These are phyloP conservation scores for Aspergillus heteromorphus DNA, from an alignment of 495 filamentous ascomycete genomes.

Conservation along the genomic window DNA sequence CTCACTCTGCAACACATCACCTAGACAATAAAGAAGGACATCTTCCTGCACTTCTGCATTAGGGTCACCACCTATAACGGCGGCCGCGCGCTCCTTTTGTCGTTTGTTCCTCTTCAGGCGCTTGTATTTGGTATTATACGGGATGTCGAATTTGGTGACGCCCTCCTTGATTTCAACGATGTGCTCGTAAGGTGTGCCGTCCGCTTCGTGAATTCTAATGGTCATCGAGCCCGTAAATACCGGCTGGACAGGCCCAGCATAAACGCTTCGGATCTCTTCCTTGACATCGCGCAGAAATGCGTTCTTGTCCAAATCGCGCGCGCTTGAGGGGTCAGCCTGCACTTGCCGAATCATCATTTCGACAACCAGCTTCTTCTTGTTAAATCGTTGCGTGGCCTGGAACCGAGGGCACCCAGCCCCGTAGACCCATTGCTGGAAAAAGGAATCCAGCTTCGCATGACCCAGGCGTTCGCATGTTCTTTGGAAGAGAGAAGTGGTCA, in stretches of 20 bases:
- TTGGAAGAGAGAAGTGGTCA: conserved; percentile 71
- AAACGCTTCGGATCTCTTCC: conserved; percentile 67
- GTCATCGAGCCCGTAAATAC: conserved; percentile 95
- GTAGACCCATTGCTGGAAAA: conserved; percentile 91
- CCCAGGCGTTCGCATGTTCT: conserved; percentile 79
- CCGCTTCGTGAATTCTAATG: conserved; percentile 95
- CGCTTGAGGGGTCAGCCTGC: conserved; percentile 51
- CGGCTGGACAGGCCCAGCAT: conserved; percentile 62
- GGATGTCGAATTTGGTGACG: conserved; percentile 78
- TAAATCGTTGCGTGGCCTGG: conserved; percentile 79
- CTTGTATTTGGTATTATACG: conserved; percentile 99
- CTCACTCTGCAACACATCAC: conserved; percentile 78
- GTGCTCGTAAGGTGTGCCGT: conserved; percentile 97
- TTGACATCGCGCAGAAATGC: conserved; percentile 78
- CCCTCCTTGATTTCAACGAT: conserved; percentile 91
- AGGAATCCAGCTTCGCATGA: conserved; percentile 74
- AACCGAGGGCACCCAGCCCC: conserved; percentile 85
- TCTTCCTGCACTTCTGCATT: conserved; percentile 71
- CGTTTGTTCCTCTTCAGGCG: conserved; percentile 87
- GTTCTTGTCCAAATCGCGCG: conserved; percentile 53
- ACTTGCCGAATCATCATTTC: conserved; percentile 86
- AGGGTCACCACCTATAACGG: conserved; percentile 56
- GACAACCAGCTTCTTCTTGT: conserved; percentile 94
- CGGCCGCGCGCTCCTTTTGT: conserved; percentile 68
- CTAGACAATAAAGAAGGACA: conserved; percentile 82